Evolutionary conservation across 495 filamentous ascomycete species (phyloP), one percentile per base, ranked within the genome.

Genomic region (Lasiosphaeris hirsuta): DNA sequence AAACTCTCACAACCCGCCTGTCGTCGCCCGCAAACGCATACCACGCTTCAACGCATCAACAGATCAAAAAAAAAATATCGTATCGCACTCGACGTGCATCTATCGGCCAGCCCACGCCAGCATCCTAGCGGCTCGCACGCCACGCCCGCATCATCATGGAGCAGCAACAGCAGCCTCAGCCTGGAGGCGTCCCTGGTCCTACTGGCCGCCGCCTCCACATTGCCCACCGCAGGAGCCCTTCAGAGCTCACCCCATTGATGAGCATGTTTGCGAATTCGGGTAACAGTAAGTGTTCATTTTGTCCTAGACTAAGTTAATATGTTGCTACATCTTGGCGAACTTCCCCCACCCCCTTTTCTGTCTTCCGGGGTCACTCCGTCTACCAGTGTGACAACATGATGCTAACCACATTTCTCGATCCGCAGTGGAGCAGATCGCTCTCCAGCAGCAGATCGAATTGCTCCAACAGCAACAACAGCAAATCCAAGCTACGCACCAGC

Each of bases 391-490:
- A 34, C 0, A 34, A 2, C 37, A 46, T 2, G 37, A 57, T 57
- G 66, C 75, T 77, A 61, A 75, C 63, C 14, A 10, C 15, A 13
- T 55, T 58, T 60, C 57, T 60, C 44, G 2, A 30, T 58, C 40
- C 52, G 34, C 62, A 94, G 90, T 96, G 90, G 94, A 97, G 81
- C 95, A 97, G 86, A 83, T 97, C 64, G 92, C 94, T 68, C 89
- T 98, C 73, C 93, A 96, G 73, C 94, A 97, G 79, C 94, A 98
- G 74, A 97, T 97, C 69, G 92, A 98, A 75, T 80, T 93, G 74
- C 83, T 98, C 63, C 94, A 98, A 75, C 92, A 96, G 70, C 95
- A 97, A 69, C 94, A 98, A 68, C 95, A 97, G 74, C 95, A 97
- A 69, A 95, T 97, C 71, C 88, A 93, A 69, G 89, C 89, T 53